Evolutionary conservation across 140 eudicot genomes (phyloP).

Genomic region (Cichorium intybus): DNA sequence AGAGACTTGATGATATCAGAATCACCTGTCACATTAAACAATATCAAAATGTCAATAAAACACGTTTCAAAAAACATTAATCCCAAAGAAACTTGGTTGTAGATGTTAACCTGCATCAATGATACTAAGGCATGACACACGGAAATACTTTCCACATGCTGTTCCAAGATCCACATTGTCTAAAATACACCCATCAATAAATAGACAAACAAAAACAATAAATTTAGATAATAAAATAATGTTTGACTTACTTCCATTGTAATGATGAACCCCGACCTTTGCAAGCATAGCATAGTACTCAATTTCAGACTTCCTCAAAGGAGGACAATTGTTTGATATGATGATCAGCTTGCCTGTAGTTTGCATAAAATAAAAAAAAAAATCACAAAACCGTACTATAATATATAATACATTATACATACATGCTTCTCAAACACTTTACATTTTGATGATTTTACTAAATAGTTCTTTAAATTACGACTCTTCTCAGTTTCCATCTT

Average conservation of each 20-base stretch:
- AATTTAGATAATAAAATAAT: not conserved
- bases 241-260: conserved; percentile 70
- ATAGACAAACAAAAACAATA: not conserved
- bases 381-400: not conserved
- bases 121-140: conserved; percentile 46
- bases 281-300: conserved; percentile 96
- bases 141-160: conserved; percentile 46
- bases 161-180: conserved; percentile 50
- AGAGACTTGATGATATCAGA: conserved; percentile 38
- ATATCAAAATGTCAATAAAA: not conserved
- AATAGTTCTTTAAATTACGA: no score
- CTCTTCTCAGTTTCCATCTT: not conserved
- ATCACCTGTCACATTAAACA: conserved; percentile 13
- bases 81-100: not conserved
- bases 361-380: not conserved
- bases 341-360: conserved; percentile 65
- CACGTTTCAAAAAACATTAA: not conserved
- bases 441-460: no score
- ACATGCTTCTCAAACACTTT: not conserved
- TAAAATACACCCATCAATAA: not conserved
- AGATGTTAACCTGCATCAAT: conserved; percentile 29
- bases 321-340: conserved; percentile 82
- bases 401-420: not conserved
- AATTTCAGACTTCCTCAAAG: conserved; percentile 83
- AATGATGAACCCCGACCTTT: conserved; percentile 87